A percentile compares a stretch with the other conserved stretches of the same genome.
These are phyloP conservation scores for Candida wancherniae DNA, from an alignment of 805 yeast genomes.

Conservation along the genomic window DNA sequence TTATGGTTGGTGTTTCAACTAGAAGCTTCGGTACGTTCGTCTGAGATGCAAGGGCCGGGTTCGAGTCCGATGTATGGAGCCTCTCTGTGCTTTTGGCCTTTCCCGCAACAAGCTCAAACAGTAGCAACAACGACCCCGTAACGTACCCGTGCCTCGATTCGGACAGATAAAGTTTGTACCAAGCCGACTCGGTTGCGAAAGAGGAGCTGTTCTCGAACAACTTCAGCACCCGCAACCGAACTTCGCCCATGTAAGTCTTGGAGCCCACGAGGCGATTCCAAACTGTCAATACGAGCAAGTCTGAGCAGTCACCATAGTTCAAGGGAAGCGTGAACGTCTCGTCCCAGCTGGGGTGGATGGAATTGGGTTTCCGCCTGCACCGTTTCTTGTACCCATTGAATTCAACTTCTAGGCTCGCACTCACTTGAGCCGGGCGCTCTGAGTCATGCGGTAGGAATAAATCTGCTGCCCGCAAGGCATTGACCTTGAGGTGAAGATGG, in stretches of 20 bases:
- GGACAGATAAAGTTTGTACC: slow-evolving; percentile 44
- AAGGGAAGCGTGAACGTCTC: slow-evolving; percentile 29
- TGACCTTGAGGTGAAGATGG: slow-evolving; percentile 25
- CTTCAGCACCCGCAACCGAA: slow-evolving; percentile 27
- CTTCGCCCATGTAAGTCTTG: slow-evolving; percentile 38
- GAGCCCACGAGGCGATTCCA: slow-evolving; percentile 39
- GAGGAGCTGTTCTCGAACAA: slow-evolving; percentile 19
- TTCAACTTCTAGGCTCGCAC: slow-evolving; percentile 35
- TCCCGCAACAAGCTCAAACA: slow-evolving; percentile 36
- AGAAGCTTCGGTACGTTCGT: slow-evolving; percentile 1
- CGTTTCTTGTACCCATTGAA: slow-evolving; percentile 27
- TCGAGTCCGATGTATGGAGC: not conserved
- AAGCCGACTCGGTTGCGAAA: slow-evolving; percentile 30
- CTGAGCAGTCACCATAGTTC: slow-evolving; percentile 24
- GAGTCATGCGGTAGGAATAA: slow-evolving; percentile 19
- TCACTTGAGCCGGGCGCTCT: slow-evolving; percentile 20
- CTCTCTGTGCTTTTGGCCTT: slow-evolving; percentile 7
- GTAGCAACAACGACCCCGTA: slow-evolving; percentile 44
- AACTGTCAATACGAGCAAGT: slow-evolving; percentile 28
- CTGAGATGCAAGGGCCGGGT: not conserved
- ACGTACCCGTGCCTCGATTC: slow-evolving; percentile 37
- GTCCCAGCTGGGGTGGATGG: slow-evolving; percentile 40
- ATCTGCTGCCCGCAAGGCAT: slow-evolving; percentile 39
- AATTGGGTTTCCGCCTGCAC: slow-evolving; percentile 28
- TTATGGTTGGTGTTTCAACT: slow-evolving; percentile 4